Percentiles rank a stretch among this genome's conserved stretches.
These are phyloP conservation scores for Malania oleifera DNA, from an alignment of 164 flowering plant genomes.

Conservation along the genomic window DNA sequence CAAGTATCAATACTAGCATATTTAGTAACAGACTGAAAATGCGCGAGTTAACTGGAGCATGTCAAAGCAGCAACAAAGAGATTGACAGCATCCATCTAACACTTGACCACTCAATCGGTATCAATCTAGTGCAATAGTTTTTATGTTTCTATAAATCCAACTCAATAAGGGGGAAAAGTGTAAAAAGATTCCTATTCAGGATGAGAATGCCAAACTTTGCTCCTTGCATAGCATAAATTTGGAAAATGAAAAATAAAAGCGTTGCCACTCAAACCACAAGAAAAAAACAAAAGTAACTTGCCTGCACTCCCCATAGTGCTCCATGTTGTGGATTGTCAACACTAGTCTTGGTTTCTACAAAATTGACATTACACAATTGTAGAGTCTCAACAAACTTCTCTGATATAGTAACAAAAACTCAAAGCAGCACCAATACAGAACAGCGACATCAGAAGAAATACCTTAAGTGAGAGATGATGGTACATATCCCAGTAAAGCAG, in stretches of 20 bases:
- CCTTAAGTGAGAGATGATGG: conserved; percentile 50
- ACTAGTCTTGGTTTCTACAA: conserved; percentile 59
- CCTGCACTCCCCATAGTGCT: conserved; percentile 76
- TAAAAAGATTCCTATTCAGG: background rate
- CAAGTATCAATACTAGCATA: too few species aligned
- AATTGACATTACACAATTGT: background rate
- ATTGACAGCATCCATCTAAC: too few species aligned
- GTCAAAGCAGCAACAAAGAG: too few species aligned
- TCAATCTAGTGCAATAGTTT: too few species aligned
- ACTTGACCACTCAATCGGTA: too few species aligned
- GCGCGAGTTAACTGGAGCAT: too few species aligned
- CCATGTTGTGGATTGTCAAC: conserved; percentile 71
- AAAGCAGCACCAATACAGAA: background rate
- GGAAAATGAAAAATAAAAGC: background rate
- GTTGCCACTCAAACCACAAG: background rate
- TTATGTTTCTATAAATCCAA: too few species aligned
- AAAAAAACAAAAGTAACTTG: conserved; percentile 7
- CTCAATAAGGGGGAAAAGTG: conserved; percentile 1
- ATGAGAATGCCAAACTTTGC: background rate
- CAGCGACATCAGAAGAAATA: conserved; percentile 6
- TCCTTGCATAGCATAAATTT: background rate
- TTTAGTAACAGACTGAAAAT: too few species aligned
- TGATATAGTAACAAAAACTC: background rate
- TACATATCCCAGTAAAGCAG: conserved; percentile 80
- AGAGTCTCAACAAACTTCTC: background rate